phyloP scores from a whole-genome alignment of 768 basidiomycete species.

The Xerocomus brunneocitrinus region DNA sequence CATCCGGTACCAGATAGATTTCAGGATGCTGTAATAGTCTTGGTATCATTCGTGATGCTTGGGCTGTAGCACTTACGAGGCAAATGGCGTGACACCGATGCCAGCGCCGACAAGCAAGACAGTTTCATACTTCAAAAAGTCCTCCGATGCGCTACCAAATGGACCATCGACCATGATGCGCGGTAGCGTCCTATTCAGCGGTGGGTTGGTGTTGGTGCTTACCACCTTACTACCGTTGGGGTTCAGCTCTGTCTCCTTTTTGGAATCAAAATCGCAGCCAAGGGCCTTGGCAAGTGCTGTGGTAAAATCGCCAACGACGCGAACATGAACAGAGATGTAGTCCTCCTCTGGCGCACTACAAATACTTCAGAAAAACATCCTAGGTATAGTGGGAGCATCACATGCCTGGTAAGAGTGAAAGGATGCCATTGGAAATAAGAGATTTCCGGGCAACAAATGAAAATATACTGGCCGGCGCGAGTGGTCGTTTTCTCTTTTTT shows the following conservation, averaged over 20 bases:
- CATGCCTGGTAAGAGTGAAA: slow-evolving; percentile 83
- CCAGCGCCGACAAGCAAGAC: slow-evolving; percentile 88
- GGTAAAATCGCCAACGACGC: slow-evolving; percentile 90
- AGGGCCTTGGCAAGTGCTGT: slow-evolving; percentile 72
- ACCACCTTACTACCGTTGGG: slow-evolving; percentile 56
- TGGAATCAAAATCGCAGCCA: slow-evolving; percentile 74
- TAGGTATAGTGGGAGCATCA: not conserved
- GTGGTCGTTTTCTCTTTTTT: slow-evolving; percentile 89
- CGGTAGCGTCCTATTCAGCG: slow-evolving; percentile 71
- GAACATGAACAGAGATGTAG: slow-evolving; percentile 91
- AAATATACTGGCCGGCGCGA: slow-evolving; percentile 90
- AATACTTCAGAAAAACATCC: not conserved
- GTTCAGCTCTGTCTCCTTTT: slow-evolving; percentile 43
- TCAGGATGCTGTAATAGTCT: slow-evolving; percentile 56
- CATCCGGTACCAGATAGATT: slow-evolving; percentile 96
- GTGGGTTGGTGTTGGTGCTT: slow-evolving; percentile 50
- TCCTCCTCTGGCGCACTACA: slow-evolving; percentile 89
- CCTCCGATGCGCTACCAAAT: slow-evolving; percentile 89
- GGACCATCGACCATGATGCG: slow-evolving; percentile 96
- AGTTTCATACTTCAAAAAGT: slow-evolving; percentile 87
- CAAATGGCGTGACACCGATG: slow-evolving; percentile 96
- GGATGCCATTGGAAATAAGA: slow-evolving; percentile 98
- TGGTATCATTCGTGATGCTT: not conserved
- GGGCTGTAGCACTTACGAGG: slow-evolving; percentile 57
- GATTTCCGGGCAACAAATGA: slow-evolving; percentile 85